A percentile compares a stretch with the other conserved stretches of the same genome.
These are phyloP conservation scores for Smallanthus sonchifolius DNA, from an alignment of 129 eudicot genomes.

Conservation along the genomic window DNA sequence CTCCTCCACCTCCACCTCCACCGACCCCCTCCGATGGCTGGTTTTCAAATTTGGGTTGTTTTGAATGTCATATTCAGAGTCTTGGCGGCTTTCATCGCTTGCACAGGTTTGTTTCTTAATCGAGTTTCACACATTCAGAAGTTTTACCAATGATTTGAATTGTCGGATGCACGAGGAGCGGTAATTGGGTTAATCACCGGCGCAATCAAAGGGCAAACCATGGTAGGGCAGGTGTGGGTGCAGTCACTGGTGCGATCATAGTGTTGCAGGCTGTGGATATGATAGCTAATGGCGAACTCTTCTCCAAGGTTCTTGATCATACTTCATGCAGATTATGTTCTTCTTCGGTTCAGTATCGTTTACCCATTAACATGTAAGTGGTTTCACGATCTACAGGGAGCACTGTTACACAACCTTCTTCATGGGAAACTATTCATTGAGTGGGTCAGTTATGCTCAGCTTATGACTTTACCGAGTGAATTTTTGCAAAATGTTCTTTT, in stretches of 20 bases:
- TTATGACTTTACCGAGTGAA: slow-evolving; percentile 48
- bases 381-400: slow-evolving; percentile 43
- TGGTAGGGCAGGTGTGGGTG: slow-evolving; percentile 74
- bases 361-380: neutral
- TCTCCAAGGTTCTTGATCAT: slow-evolving; percentile 54
- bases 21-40: slow-evolving; percentile 14
- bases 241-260: slow-evolving; percentile 68
- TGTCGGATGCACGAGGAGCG: slow-evolving; percentile 59
- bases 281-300: slow-evolving; percentile 56
- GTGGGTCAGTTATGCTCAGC: slow-evolving; percentile 78
- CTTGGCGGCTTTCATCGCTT: slow-evolving; percentile 35
- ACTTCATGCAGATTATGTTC: neutral
- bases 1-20: slow-evolving; percentile 15
- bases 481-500: neutral
- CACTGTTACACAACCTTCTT: slow-evolving; percentile 62
- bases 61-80: slow-evolving; percentile 27
- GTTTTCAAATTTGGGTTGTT: slow-evolving; percentile 15
- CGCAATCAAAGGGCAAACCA: slow-evolving; percentile 79
- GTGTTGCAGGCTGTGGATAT: slow-evolving; percentile 69
- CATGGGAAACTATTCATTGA: slow-evolving; percentile 78
- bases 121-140: too few relatives aligned
- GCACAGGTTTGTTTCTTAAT: slow-evolving; percentile 4
- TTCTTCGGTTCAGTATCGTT: neutral
- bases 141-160: neutral
- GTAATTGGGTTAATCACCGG: slow-evolving; percentile 60